Conservation (phyloP, 2,329 filamentous ascomycete genomes). For the Fonsecaea nubica region DNA sequence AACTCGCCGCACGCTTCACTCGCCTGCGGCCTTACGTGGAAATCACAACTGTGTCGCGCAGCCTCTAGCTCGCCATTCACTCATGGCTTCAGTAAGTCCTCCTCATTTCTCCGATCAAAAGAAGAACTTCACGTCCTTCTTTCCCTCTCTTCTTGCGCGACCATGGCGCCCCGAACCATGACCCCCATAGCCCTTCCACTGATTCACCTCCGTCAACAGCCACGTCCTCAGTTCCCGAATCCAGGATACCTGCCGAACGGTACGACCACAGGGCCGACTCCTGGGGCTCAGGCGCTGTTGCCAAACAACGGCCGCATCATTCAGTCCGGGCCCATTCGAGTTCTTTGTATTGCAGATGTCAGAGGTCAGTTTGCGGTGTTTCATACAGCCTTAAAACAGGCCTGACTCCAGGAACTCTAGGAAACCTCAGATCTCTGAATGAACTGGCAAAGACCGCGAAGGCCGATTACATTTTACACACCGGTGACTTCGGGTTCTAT, state of each 20-base stretch:
- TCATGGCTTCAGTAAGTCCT: constrained; percentile 58
- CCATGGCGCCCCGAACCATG: constrained; percentile 45
- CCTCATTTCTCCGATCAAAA: constrained; percentile 20
- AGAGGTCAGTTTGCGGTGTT: constrained; percentile 49
- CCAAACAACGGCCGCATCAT: constrained; percentile 59
- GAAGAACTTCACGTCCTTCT: constrained; percentile 18
- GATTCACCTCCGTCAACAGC: constrained; percentile 34
- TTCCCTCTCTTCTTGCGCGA: constrained; percentile 42
- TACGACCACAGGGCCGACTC: constrained; percentile 49
- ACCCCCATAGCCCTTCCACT: constrained; percentile 33
- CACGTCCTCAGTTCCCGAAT: constrained; percentile 40
- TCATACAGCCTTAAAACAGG: neutral
- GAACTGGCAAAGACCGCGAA: constrained; percentile 93
- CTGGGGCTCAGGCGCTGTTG: constrained; percentile 56
- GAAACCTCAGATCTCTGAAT: constrained; percentile 93
- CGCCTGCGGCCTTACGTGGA: constrained; percentile 23
- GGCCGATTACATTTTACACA: constrained; percentile 98
- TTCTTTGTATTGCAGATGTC: constrained; percentile 59
- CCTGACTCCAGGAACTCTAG: constrained; percentile 55
- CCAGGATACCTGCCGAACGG: constrained; percentile 54
- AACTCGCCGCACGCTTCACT: constrained; percentile 21
- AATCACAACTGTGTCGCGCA: constrained; percentile 15
- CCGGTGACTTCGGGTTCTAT: constrained; percentile 98
- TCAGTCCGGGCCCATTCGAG: constrained; percentile 55
- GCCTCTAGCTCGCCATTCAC: constrained; percentile 33